Evolutionary conservation across 805 yeast genomes (phyloP), one percentile per base, ranked within the genome.

Genomic region (Zygotorulaspora danielsina): DNA sequence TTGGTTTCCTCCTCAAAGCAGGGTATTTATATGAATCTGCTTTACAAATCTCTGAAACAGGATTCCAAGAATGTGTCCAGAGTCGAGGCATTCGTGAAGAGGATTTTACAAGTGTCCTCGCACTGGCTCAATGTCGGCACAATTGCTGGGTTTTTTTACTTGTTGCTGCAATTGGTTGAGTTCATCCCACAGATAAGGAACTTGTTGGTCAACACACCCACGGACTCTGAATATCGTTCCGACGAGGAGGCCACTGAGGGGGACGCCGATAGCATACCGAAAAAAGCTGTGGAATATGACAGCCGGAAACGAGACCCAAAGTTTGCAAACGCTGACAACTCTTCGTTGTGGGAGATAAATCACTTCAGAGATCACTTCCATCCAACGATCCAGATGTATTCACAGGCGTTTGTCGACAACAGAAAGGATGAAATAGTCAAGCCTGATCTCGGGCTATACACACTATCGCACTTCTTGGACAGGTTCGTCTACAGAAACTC

Each of bases 401-500:
- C 96, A 0, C 69, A 72, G 31, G 74, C 81, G 6, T 69, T 83
- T 26, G 53, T 82, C 8, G 74, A 70, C 8, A 75, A 74, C n/a
- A 44, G 44, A 13, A 32, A 44, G n/a, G 51, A 49, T 5, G 65
- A 66, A 13, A 63, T 75, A 21, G 70, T 73, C 6, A 84, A 88
- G 55, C 98, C 98, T 4, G 97, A 93, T 64, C 67, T 93, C 38
- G 95, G 95, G 5, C 73, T 93, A 45, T 90, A 79, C 64, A 81
- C 96, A 0, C 70, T 93, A 48, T 72, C 84, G 15, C 97, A 88
- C 64, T 93, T 93, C 77, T 73, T 93, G 66, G 96, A 93, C 64
- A 78, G 95, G 63, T 93, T 94, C 66, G 96, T 93, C 27, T 93
- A 93, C 69, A 83, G 86, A 66, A 87, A 88, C 61, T 86, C 96